Evolutionary conservation across 306 rosid species (phyloP).

Genomic region (Elaeagnus macrophylla): DNA sequence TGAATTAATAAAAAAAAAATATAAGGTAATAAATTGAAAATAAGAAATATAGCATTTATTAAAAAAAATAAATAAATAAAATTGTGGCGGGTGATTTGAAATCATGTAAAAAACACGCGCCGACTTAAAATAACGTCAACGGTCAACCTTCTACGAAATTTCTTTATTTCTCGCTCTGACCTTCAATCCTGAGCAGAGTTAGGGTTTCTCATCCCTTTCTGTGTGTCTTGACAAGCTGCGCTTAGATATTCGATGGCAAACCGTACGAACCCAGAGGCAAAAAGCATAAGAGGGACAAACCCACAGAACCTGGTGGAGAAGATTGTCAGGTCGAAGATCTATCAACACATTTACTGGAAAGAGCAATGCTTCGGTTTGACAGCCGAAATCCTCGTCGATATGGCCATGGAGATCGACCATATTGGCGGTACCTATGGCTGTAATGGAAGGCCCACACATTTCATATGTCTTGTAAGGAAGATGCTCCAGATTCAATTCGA

Average conservation of each 20-base stretch:
- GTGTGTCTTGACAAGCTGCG: not conserved
- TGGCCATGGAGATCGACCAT: slow-evolving; percentile 97
- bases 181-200: too few species aligned
- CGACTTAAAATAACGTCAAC: too few species aligned
- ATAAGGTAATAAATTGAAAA: too few species aligned
- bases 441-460: slow-evolving; percentile 83
- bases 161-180: too few species aligned
- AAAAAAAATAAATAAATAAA: too few species aligned
- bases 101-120: too few species aligned
- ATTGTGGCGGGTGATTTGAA: too few species aligned
- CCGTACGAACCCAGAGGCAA: slow-evolving; percentile 93
- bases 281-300: slow-evolving; percentile 87
- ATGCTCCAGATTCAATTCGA: slow-evolving; percentile 98
- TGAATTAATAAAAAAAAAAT: too few species aligned
- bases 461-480: slow-evolving; percentile 93
- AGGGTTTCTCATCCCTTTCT: not conserved
- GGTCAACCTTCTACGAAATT: too few species aligned
- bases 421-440: slow-evolving; percentile 91
- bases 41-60: too few species aligned
- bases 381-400: slow-evolving; percentile 90
- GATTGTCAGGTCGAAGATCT: slow-evolving; percentile 86
- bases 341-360: slow-evolving; percentile 91
- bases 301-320: slow-evolving; percentile 95
- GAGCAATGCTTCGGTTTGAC: slow-evolving; percentile 96
- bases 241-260: slow-evolving; percentile 49